Percentiles rank a stretch among this genome's conserved stretches.
phyloP scores from a whole-genome alignment of 805 yeast genomes.

The Kazachstania taianensis region DNA sequence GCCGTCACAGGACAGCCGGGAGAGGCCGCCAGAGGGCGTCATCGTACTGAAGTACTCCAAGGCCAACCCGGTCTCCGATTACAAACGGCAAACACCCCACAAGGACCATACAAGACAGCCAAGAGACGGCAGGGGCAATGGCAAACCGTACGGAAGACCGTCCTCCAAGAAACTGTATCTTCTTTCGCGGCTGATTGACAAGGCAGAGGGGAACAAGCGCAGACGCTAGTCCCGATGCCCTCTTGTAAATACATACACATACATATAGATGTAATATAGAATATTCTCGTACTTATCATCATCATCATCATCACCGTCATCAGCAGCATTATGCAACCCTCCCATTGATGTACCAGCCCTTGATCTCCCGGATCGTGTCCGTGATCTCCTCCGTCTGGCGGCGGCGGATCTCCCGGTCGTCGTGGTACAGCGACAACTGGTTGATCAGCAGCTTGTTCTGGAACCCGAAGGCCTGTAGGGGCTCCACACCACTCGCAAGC shows the following conservation, averaged over 20 bases:
- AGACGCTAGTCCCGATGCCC: neutral
- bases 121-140: too few species aligned
- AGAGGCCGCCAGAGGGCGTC: too few species aligned
- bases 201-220: neutral
- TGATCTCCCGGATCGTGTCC: slow-evolving; percentile 29
- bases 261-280: too few species aligned
- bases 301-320: too few species aligned
- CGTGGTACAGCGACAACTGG: slow-evolving; percentile 13
- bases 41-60: too few species aligned
- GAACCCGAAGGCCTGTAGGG: slow-evolving; percentile 22
- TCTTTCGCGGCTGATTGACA: neutral
- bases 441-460: slow-evolving; percentile 23
- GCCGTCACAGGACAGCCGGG: neutral
- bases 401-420: slow-evolving; percentile 1
- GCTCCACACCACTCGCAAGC: slow-evolving; percentile 9
- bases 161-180: neutral
- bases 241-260: too few species aligned
- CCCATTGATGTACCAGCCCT: slow-evolving; percentile 35
- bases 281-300: too few species aligned
- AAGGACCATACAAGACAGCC: neutral
- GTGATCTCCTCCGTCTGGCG: slow-evolving; percentile 15
- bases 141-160: neutral
- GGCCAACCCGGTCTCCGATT: too few species aligned
- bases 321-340: slow-evolving; percentile 23
- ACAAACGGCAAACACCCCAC: neutral